Conservation (phyloP, 2,329 filamentous ascomycete species). For the Talaromyces sp. region DNA sequence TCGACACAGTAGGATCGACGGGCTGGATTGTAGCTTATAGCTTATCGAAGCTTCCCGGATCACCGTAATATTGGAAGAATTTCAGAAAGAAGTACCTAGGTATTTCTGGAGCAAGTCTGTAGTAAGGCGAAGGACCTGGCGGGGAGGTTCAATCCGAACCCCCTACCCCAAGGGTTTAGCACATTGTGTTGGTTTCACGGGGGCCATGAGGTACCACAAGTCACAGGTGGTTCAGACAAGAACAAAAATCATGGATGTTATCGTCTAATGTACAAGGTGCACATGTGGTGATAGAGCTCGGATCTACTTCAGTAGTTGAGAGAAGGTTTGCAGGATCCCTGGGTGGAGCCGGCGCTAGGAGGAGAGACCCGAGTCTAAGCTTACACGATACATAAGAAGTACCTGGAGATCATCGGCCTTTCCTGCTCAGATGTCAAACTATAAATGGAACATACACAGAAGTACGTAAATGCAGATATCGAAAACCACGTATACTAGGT, state of each 20-base stretch:
- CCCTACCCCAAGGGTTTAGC: constrained; percentile 15
- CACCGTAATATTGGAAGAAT: constrained; percentile 1
- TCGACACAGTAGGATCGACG: constrained; percentile 13
- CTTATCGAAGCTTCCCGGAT: constrained; percentile 19
- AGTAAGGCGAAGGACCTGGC: background rate
- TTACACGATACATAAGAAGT: background rate
- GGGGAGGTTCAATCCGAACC: constrained; percentile 8
- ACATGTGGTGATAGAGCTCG: too few relatives aligned
- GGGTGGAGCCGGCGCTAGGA: constrained; percentile 2
- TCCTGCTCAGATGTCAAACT: too few relatives aligned
- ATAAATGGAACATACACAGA: too few relatives aligned
- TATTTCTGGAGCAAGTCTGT: constrained; percentile 3
- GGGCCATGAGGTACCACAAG: constrained; percentile 18
- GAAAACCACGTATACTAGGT: background rate
- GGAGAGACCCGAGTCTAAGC: background rate
- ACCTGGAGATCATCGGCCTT: background rate
- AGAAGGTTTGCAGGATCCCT: constrained; percentile 1
- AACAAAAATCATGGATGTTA: too few relatives aligned
- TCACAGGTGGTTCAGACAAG: constrained; percentile 4
- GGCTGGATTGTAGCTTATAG: constrained; percentile 7
- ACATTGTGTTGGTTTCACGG: constrained; percentile 18
- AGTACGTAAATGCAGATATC: too few relatives aligned
- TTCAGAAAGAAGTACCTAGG: background rate
- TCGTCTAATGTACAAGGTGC: background rate
- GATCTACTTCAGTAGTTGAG: background rate